A percentile compares a stretch with the other conserved stretches of the same genome.
These are phyloP conservation scores for Dioscorea dumetorum DNA, from an alignment of 106 monocot genomes.

Conservation along the genomic window DNA sequence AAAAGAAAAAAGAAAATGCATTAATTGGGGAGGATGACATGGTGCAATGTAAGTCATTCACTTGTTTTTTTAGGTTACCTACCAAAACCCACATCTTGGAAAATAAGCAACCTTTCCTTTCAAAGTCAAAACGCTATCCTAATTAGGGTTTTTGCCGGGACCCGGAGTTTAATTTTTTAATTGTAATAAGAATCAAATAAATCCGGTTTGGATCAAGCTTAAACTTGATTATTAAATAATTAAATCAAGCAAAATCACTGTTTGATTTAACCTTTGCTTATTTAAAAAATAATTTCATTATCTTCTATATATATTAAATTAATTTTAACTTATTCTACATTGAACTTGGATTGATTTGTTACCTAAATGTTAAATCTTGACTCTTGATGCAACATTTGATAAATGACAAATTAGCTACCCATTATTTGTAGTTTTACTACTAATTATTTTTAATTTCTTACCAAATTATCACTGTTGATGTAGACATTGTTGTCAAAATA, in stretches of 20 bases:
- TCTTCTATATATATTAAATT: too few species aligned
- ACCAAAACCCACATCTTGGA: neutral
- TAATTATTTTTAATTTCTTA: too few species aligned
- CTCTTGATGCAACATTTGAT: neutral
- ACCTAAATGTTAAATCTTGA: neutral
- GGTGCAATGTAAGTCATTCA: too few species aligned
- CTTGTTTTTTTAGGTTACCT: neutral
- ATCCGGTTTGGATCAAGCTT: neutral
- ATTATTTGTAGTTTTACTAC: neutral
- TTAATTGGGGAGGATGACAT: too few species aligned
- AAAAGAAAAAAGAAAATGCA: too few species aligned
- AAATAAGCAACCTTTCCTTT: neutral
- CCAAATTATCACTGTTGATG: too few species aligned
- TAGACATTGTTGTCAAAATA: too few species aligned
- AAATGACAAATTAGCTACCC: constrained; percentile 6
- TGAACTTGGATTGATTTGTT: neutral
- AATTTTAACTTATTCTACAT: neutral
- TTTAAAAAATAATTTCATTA: too few species aligned
- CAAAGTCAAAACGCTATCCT: neutral
- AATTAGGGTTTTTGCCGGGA: neutral
- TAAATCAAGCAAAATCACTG: too few species aligned
- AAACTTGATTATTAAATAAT: neutral
- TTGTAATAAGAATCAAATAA: too few species aligned
- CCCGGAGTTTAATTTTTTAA: too few species aligned
- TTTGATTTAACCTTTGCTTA: too few species aligned